These are phyloP conservation scores for Cyclotella cryptica DNA, from an alignment of 108 stramenopile genomes.

Conservation along the genomic window DNA sequence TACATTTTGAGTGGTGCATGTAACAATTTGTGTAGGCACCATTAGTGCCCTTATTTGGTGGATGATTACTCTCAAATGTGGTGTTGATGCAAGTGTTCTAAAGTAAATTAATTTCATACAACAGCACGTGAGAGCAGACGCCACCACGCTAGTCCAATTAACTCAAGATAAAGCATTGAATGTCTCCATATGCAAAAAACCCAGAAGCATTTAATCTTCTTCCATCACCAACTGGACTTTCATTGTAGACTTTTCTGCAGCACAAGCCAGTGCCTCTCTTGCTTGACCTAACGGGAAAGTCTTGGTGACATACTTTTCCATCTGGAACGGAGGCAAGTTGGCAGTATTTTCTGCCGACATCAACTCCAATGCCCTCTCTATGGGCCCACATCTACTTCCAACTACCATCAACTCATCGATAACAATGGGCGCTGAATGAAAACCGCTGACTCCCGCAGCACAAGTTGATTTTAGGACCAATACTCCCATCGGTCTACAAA, in stretches of 20 bases:
- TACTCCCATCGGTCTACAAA: constrained; percentile 81
- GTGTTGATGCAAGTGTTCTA: no score
- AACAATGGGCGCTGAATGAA: constrained; percentile 81
- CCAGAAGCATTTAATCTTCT: constrained; percentile 3
- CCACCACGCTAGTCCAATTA: no score
- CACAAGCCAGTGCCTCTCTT: constrained; percentile 66
- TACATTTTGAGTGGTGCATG: no score
- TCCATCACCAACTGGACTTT: constrained; percentile 68
- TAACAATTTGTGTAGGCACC: no score
- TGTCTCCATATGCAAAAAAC: no score
- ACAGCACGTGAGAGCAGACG: no score
- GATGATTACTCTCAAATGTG: no score
- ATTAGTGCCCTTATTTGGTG: no score
- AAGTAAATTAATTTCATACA: no score
- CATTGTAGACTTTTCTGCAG: constrained; percentile 71
- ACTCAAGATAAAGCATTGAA: no score
- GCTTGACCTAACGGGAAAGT: constrained; percentile 69
- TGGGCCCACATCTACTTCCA: constrained; percentile 76
- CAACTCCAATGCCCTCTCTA: constrained; percentile 66
- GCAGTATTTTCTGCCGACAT: constrained; percentile 26
- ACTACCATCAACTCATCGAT: constrained; percentile 80
- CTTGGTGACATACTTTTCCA: constrained; percentile 67
- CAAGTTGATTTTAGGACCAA: constrained; percentile 78
- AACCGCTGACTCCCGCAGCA: constrained; percentile 63
- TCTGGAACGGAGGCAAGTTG: constrained; percentile 46